Evolutionary conservation across 306 rosid species (phyloP).

Genomic region (Aeschynomene evenia): DNA sequence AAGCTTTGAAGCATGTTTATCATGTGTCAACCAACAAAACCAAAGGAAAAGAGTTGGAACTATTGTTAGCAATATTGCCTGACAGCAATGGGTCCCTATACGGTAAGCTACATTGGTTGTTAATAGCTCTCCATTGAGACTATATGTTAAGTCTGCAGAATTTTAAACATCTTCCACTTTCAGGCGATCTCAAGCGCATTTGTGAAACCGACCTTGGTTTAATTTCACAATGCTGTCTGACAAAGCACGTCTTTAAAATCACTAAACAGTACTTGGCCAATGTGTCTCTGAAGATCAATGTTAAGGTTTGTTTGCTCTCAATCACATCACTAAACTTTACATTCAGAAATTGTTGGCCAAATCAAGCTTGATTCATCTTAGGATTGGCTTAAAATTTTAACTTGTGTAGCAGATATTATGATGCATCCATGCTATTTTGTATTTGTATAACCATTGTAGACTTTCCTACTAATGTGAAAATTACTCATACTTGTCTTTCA

Average conservation of each 20-base stretch:
- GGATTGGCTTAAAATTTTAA: not conserved
- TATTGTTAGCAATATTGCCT: slow-evolving; percentile 78
- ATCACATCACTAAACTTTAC: slow-evolving; percentile 1
- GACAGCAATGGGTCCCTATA: slow-evolving; percentile 91
- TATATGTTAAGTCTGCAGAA: not conserved
- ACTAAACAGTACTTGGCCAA: slow-evolving; percentile 90
- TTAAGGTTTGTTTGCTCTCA: slow-evolving; percentile 55
- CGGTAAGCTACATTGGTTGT: slow-evolving; percentile 40
- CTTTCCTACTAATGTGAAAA: not conserved
- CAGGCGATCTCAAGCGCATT: slow-evolving; percentile 92
- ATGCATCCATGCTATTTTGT: not conserved
- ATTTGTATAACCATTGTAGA: not conserved
- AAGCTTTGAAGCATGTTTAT: slow-evolving; percentile 82
- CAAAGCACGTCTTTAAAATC: slow-evolving; percentile 86
- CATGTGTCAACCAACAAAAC: slow-evolving; percentile 76
- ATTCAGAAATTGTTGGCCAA: slow-evolving; percentile 5
- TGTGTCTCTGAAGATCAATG: slow-evolving; percentile 91
- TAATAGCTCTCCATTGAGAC: not conserved
- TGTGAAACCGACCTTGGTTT: slow-evolving; percentile 93
- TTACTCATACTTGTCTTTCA: slow-evolving; percentile 1
- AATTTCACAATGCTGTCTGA: slow-evolving; percentile 90
- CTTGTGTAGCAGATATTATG: not conserved
- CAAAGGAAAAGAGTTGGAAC: slow-evolving; percentile 87
- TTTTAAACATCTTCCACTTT: slow-evolving; percentile 24
- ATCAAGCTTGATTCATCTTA: not conserved